These are phyloP conservation scores for Cercophora sp. DNA, from an alignment of 495 filamentous ascomycete species.

Conservation along the genomic window DNA sequence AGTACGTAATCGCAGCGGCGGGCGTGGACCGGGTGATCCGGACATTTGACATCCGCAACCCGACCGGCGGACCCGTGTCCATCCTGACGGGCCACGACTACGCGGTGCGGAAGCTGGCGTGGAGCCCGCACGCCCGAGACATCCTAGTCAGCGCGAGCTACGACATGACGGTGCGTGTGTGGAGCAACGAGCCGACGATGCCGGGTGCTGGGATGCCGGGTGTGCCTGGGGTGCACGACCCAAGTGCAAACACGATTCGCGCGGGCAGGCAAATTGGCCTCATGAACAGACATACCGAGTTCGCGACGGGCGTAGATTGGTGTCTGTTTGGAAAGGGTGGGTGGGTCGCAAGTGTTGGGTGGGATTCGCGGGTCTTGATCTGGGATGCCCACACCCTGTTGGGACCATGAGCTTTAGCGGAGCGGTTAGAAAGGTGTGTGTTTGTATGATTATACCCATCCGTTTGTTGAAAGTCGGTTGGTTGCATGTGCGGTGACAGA, in stretches of 20 bases:
- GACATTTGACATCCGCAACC: constrained; percentile 80
- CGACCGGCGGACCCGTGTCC: constrained; percentile 62
- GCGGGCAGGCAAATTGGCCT: constrained; percentile 71
- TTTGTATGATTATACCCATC: too few relatives aligned
- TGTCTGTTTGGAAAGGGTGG: constrained; percentile 92
- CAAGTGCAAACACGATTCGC: constrained; percentile 23
- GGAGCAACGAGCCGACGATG: constrained; percentile 71
- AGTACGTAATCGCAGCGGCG: constrained; percentile 73
- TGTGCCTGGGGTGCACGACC: constrained; percentile 13
- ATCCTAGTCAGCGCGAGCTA: constrained; percentile 85
- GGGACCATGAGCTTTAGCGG: neutral
- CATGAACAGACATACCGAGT: constrained; percentile 92
- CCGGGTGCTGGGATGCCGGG: constrained; percentile 19
- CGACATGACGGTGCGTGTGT: constrained; percentile 94
- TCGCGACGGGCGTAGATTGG: constrained; percentile 97
- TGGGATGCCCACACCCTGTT: constrained; percentile 71
- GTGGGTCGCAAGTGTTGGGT: constrained; percentile 89
- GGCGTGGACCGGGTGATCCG: constrained; percentile 87
- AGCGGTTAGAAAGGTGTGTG: too few relatives aligned
- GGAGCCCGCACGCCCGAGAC: constrained; percentile 88
- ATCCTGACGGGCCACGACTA: constrained; percentile 83
- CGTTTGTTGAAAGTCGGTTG: too few relatives aligned
- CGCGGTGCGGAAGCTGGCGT: constrained; percentile 76
- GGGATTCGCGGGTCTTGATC: constrained; percentile 86
- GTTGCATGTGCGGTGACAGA: too few relatives aligned